Percentiles rank a stretch among this genome's conserved stretches.
These are phyloP conservation scores for Diaporthe sp. DNA, from an alignment of 2,329 filamentous ascomycete species.

Conservation along the genomic window DNA sequence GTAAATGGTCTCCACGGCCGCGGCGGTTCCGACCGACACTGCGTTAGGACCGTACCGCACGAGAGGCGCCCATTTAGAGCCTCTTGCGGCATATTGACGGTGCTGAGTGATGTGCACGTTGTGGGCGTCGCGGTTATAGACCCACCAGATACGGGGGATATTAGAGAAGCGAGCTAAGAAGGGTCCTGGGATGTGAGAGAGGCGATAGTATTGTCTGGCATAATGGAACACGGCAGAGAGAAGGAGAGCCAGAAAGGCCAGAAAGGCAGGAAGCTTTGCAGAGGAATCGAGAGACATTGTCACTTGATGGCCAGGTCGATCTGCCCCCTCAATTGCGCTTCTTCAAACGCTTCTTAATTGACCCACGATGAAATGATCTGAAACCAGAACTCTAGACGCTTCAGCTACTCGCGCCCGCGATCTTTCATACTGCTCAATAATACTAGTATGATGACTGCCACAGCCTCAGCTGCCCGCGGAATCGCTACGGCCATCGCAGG, in stretches of 20 bases:
- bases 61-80: not conserved
- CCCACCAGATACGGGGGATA: not conserved
- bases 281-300: not conserved
- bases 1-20: not conserved
- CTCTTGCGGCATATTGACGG: not conserved
- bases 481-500: not conserved
- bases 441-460: not conserved
- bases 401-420: not conserved
- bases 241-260: not conserved
- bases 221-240: not conserved
- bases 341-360: not conserved
- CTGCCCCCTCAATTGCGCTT: not conserved
- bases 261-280: not conserved
- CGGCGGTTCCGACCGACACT: not conserved
- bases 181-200: not conserved
- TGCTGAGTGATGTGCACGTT: not conserved
- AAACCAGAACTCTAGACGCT: not conserved
- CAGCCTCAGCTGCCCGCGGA: not conserved
- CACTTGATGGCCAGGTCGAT: not conserved
- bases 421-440: not conserved
- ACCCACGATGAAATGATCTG: not conserved
- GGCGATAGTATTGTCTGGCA: not conserved
- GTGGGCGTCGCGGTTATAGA: not conserved
- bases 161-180: not conserved
- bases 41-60: not conserved